phyloP scores from a whole-genome alignment of 345 rosid genomes.

The Boechera divaricarpa region DNA sequence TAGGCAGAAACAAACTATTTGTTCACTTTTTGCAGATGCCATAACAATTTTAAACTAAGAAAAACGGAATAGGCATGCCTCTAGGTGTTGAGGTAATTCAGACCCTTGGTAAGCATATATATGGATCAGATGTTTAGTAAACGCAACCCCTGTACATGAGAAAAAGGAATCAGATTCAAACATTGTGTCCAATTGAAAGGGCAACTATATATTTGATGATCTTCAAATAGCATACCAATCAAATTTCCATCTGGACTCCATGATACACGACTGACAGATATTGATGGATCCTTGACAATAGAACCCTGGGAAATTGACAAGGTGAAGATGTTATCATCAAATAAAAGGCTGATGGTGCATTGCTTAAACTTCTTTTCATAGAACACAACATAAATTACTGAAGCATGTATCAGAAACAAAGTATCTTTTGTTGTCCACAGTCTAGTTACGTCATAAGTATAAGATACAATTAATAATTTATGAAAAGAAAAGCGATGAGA shows the following conservation, averaged over 20 bases:
- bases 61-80: slow-evolving; percentile 43
- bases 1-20: slow-evolving; percentile 6
- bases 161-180: slow-evolving; percentile 11
- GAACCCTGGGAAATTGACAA: slow-evolving; percentile 50
- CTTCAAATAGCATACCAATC: slow-evolving; percentile 51
- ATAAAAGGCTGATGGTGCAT: slow-evolving; percentile 13
- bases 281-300: slow-evolving; percentile 48
- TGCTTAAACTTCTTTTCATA: slow-evolving; percentile 5
- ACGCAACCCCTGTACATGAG: slow-evolving; percentile 64
- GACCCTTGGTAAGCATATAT: slow-evolving; percentile 58
- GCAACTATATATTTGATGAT: slow-evolving; percentile 1
- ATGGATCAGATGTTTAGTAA: slow-evolving; percentile 67
- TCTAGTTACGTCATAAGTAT: neutral
- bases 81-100: slow-evolving; percentile 59
- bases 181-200: slow-evolving; percentile 26
- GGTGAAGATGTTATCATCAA: slow-evolving; percentile 10
- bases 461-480: neutral
- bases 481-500: slow-evolving; percentile 3
- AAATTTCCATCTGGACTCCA: slow-evolving; percentile 73
- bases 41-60: slow-evolving; percentile 6
- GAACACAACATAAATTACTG: slow-evolving; percentile 13
- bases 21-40: slow-evolving; percentile 9
- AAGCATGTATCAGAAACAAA: slow-evolving; percentile 20
- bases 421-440: neutral
- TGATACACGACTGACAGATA: slow-evolving; percentile 61